Percentiles rank a stretch among this genome's conserved stretches.
These are phyloP conservation scores for Inga leiocalycina DNA, from an alignment of 306 rosid species.

Conservation along the genomic window DNA sequence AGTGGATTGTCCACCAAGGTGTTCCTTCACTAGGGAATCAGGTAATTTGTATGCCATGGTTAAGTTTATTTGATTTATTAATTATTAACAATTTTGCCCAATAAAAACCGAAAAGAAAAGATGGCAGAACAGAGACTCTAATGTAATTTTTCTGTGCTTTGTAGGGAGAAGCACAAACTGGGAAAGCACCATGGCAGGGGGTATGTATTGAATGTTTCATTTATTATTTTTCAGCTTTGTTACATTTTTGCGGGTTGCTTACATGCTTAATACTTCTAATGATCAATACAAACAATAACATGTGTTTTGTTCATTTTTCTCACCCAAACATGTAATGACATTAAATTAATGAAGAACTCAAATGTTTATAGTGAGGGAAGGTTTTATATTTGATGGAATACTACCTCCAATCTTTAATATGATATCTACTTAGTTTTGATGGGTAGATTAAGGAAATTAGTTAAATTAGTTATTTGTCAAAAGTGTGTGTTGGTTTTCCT, in stretches of 20 bases:
- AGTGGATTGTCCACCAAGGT: constrained; percentile 95
- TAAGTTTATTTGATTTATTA: neutral
- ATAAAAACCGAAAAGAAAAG: neutral
- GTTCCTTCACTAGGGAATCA: constrained; percentile 94
- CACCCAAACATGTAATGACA: neutral
- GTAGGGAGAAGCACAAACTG: constrained; percentile 76
- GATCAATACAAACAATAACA: neutral
- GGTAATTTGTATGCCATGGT: constrained; percentile 48
- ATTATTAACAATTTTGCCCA: neutral
- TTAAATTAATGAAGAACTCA: neutral
- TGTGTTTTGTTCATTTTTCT: neutral
- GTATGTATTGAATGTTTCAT: constrained; percentile 48
- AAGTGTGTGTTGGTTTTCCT: too few species aligned
- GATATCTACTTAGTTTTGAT: too few species aligned
- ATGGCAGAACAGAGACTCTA: neutral
- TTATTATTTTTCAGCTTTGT: neutral
- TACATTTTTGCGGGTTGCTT: neutral
- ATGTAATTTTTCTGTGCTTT: constrained; percentile 20
- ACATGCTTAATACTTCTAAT: neutral
- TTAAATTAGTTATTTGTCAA: too few species aligned
- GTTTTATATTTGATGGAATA: neutral
- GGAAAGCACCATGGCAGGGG: constrained; percentile 93
- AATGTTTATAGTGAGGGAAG: neutral
- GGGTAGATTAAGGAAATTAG: too few species aligned
- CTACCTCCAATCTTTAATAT: too few species aligned